These are phyloP conservation scores for Acanthamoeba culbertsoni DNA, from an alignment of 208 protist species.

Conservation along the genomic window DNA sequence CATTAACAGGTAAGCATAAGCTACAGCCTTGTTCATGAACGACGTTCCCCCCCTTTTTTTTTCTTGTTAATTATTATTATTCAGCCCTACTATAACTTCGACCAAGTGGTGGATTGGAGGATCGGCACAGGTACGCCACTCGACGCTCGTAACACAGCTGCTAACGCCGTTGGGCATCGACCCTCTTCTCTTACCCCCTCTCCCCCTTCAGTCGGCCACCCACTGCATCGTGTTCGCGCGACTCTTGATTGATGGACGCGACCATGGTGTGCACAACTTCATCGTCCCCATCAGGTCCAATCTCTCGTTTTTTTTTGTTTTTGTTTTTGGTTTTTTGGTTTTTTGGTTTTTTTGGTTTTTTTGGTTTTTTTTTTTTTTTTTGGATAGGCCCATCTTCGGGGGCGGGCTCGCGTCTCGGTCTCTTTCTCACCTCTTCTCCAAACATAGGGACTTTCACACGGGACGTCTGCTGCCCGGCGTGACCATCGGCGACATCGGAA, in stretches of 20 bases:
- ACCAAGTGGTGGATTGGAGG: slow-evolving; percentile 79
- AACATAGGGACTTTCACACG: neutral
- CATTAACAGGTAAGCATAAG: slow-evolving; percentile 67
- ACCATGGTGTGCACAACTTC: slow-evolving; percentile 78
- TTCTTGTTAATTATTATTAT: neutral
- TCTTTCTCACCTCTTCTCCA: neutral
- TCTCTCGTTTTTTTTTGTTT: neutral
- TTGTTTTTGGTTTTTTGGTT: neutral
- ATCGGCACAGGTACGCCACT: neutral
- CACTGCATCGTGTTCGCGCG: slow-evolving; percentile 75
- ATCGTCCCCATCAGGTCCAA: slow-evolving; percentile 75
- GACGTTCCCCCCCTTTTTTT: neutral
- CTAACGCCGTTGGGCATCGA: neutral
- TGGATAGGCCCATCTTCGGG: too few species aligned
- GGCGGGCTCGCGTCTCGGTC: neutral
- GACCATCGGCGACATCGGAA: slow-evolving; percentile 70
- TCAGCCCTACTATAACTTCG: slow-evolving; percentile 62
- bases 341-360: neutral
- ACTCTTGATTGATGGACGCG: slow-evolving; percentile 67
- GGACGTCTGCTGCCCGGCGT: slow-evolving; percentile 54
- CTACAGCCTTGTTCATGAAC: too few species aligned
- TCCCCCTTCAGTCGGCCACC: neutral
- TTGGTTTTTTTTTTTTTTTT: too few species aligned
- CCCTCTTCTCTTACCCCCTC: neutral
- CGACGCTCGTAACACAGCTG: neutral